Evolutionary conservation across 1,139 yeast genomes (phyloP).

Genomic region (Lodderomyces margitis): DNA sequence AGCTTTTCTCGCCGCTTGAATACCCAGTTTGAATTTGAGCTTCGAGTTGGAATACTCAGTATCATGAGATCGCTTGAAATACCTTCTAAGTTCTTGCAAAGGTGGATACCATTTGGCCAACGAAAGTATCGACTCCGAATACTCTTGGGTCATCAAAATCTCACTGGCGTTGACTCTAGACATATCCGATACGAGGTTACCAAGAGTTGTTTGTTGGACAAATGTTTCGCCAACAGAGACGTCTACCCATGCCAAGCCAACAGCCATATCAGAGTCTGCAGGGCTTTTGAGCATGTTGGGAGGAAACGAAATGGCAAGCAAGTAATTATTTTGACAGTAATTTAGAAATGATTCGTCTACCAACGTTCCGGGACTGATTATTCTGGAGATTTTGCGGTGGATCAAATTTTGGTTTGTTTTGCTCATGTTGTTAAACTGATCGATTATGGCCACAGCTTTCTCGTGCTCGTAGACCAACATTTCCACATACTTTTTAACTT

Average conservation of each 20-base stretch:
- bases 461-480: slow-evolving; percentile 68
- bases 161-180: slow-evolving; percentile 70
- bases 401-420: slow-evolving; percentile 34
- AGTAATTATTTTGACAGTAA: slow-evolving; percentile 65
- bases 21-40: slow-evolving; percentile 41
- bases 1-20: slow-evolving; percentile 53
- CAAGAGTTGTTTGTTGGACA: slow-evolving; percentile 59
- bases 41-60: slow-evolving; percentile 32
- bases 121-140: slow-evolving; percentile 30
- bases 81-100: slow-evolving; percentile 58
- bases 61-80: slow-evolving; percentile 56
- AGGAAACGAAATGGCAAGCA: slow-evolving; percentile 65
- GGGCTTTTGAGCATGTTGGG: slow-evolving; percentile 40
- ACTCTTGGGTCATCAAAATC: slow-evolving; percentile 44
- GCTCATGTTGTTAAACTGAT: slow-evolving; percentile 49
- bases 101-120: slow-evolving; percentile 57
- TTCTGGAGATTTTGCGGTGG: slow-evolving; percentile 70
- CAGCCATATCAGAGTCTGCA: slow-evolving; percentile 41
- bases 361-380: slow-evolving; percentile 90
- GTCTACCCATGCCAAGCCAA: slow-evolving; percentile 90
- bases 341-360: slow-evolving; percentile 84
- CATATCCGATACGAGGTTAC: slow-evolving; percentile 57
- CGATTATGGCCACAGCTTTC: slow-evolving; percentile 75
- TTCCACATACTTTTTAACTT: slow-evolving; percentile 70
- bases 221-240: slow-evolving; percentile 77